Percentiles rank a stretch among this genome's conserved stretches.
Conservation (phyloP, 2,329 filamentous ascomycete species). For the Emmonsia crescens region DNA sequence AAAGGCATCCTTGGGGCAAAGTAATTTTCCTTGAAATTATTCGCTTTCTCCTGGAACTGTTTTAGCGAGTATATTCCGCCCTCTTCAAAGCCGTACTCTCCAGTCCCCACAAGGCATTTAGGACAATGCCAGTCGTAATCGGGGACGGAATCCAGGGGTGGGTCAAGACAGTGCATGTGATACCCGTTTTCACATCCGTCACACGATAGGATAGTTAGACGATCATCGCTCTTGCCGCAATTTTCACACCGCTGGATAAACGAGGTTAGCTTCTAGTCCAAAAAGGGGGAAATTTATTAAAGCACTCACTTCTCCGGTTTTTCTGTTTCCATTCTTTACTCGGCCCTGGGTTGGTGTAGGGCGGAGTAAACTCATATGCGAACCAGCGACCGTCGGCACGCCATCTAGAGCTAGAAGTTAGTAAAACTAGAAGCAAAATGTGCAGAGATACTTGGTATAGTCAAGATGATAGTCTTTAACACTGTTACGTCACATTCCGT, state of each 20-base stretch:
- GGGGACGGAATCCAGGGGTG: conserved; percentile 63
- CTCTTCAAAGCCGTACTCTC: conserved; percentile 95
- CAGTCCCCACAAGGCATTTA: conserved; percentile 86
- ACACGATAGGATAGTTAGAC: conserved; percentile 61
- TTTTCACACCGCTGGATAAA: conserved; percentile 62
- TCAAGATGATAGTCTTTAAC: conserved; percentile 22
- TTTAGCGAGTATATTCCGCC: conserved; percentile 89
- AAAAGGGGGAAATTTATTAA: conserved; percentile 5
- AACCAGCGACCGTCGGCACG: conserved; percentile 70
- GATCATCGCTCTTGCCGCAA: conserved; percentile 70
- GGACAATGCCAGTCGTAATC: conserved; percentile 94
- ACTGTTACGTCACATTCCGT: background rate
- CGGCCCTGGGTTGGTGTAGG: conserved; percentile 55
- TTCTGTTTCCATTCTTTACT: conserved; percentile 46
- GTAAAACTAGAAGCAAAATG: background rate
- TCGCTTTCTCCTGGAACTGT: conserved; percentile 92
- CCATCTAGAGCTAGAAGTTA: conserved; percentile 6
- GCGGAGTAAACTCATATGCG: conserved; percentile 90
- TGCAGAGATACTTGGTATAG: background rate
- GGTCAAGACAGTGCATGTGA: conserved; percentile 81
- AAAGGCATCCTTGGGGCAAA: conserved; percentile 85
- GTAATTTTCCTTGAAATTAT: conserved; percentile 87
- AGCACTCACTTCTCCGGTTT: conserved; percentile 45
- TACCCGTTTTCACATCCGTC: conserved; percentile 87
- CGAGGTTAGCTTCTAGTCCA: conserved; percentile 19